Percentiles rank a stretch among this genome's conserved stretches.
These are phyloP conservation scores for Chytriomyces sp. DNA, from an alignment of 192 early-diverging fungal genomes.

Conservation along the genomic window DNA sequence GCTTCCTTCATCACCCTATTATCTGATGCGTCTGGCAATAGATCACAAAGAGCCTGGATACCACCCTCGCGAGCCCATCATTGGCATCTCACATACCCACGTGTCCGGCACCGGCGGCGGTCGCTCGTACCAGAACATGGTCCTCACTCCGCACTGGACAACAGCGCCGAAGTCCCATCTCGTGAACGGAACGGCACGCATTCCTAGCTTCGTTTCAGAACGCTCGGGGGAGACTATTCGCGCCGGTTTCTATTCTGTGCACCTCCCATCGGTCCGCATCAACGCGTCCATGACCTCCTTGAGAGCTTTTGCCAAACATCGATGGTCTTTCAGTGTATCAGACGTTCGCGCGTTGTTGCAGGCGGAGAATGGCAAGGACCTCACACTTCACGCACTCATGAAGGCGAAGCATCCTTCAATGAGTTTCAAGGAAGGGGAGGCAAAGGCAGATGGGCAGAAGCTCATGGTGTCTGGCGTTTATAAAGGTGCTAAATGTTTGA, in stretches of 20 bases:
- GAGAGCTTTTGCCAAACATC: neutral
- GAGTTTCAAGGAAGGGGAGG: neutral
- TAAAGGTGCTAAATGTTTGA: neutral
- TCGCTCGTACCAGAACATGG: slow-evolving; percentile 22
- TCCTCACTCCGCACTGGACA: neutral
- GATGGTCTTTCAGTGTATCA: neutral
- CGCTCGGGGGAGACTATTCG: neutral
- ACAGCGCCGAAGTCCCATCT: neutral
- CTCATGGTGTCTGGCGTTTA: neutral
- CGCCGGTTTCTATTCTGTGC: neutral
- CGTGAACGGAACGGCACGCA: neutral
- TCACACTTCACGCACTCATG: neutral
- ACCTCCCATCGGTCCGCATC: neutral
- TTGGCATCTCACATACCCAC: slow-evolving; percentile 36
- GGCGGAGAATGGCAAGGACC: neutral
- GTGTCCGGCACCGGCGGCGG: slow-evolving; percentile 26
- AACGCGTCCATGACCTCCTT: neutral
- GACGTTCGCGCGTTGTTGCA: neutral
- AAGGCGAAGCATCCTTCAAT: neutral
- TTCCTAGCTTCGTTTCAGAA: neutral
- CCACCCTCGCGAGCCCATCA: slow-evolving; percentile 1
- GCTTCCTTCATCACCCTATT: neutral
- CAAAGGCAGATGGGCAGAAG: neutral
- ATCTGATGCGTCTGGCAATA: neutral
- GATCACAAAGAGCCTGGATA: slow-evolving; percentile 35